These are phyloP conservation scores for Talaromyces wortmannii DNA, from an alignment of 495 filamentous ascomycete species.

Conservation along the genomic window DNA sequence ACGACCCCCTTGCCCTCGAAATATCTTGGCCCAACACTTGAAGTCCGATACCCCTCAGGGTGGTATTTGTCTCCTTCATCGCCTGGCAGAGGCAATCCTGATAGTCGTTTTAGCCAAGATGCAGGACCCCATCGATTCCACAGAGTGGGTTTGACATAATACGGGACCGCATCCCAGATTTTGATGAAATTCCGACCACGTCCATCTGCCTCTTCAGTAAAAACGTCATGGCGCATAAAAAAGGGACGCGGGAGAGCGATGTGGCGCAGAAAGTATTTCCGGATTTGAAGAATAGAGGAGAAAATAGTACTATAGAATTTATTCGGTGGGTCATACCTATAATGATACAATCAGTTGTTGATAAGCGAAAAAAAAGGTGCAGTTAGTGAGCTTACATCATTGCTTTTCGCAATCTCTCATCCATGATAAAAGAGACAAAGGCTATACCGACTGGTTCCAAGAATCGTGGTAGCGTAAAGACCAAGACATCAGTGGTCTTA, in stretches of 20 bases:
- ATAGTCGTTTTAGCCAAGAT: slow-evolving; percentile 46
- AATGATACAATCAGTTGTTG: background rate
- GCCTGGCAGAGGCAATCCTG: slow-evolving; percentile 54
- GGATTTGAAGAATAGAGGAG: slow-evolving; percentile 31
- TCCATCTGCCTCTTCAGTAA: slow-evolving; percentile 35
- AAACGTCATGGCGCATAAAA: slow-evolving; percentile 30
- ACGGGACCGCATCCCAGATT: slow-evolving; percentile 46
- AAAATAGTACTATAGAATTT: slow-evolving; percentile 29
- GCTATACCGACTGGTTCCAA: slow-evolving; percentile 41
- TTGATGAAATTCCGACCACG: slow-evolving; percentile 43
- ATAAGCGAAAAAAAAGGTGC: background rate
- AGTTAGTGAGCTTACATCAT: slow-evolving; percentile 44
- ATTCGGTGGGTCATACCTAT: slow-evolving; percentile 40
- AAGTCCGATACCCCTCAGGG: slow-evolving; percentile 50
- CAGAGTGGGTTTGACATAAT: slow-evolving; percentile 54
- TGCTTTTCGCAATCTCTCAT: slow-evolving; percentile 52
- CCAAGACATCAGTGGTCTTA: slow-evolving; percentile 47
- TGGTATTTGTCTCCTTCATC: slow-evolving; percentile 49
- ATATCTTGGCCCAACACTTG: slow-evolving; percentile 50
- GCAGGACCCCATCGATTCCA: slow-evolving; percentile 53
- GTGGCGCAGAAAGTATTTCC: slow-evolving; percentile 49
- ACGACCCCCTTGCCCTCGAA: slow-evolving; percentile 50
- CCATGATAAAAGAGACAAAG: slow-evolving; percentile 55
- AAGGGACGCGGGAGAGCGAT: slow-evolving; percentile 47
- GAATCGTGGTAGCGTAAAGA: slow-evolving; percentile 47